phyloP scores from a whole-genome alignment of 108 stramenopile species.

The Nannochloropsis salina region DNA sequence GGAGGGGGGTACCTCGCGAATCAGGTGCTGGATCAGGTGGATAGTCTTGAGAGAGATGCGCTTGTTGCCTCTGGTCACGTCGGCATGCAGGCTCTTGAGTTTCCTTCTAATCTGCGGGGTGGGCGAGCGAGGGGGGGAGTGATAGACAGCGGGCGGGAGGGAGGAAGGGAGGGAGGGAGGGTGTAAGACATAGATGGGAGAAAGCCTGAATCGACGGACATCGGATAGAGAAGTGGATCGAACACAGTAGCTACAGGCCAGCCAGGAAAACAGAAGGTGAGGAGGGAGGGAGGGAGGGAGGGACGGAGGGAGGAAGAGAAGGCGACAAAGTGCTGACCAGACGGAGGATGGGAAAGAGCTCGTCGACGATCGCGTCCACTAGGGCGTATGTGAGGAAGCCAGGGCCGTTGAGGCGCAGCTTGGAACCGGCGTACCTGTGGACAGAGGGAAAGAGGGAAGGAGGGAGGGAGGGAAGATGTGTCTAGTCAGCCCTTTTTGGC shows the following conservation, averaged over 20 bases:
- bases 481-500: too few relatives aligned
- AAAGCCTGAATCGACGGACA: too few relatives aligned
- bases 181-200: not conserved
- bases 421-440: not conserved
- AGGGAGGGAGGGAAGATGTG: not conserved
- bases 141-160: not conserved
- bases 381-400: not conserved
- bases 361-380: not conserved
- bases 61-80: conserved; percentile 1
- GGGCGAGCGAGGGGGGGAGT: not conserved
- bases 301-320: not conserved
- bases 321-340: not conserved
- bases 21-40: not conserved
- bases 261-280: too few relatives aligned
- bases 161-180: conserved; percentile 2
- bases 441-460: not conserved
- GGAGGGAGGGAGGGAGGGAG: not conserved
- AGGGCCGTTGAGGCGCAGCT: not conserved
- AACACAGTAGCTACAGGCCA: too few relatives aligned
- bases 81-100: not conserved
- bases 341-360: not conserved
- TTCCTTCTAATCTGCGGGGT: not conserved
- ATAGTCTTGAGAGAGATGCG: not conserved
- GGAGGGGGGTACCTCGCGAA: too few relatives aligned
- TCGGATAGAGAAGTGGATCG: too few relatives aligned